Percentiles rank a stretch among this genome's conserved stretches.
Evolutionary conservation across 441 rosid species (phyloP).

Genomic region (Sinapis alba): DNA sequence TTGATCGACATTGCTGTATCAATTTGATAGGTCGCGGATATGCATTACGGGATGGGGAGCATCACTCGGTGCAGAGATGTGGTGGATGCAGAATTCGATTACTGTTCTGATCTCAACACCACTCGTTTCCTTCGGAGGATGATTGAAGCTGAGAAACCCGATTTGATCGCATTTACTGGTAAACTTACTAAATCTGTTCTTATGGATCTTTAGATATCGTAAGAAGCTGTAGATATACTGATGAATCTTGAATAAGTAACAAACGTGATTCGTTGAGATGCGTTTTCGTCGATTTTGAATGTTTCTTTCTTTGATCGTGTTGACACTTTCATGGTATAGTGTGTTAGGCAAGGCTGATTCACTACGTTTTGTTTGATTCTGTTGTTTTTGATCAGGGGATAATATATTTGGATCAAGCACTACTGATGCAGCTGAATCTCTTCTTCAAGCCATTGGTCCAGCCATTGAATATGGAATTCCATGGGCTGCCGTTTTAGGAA

Average conservation of each 20-base stretch:
- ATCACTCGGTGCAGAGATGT: slow-evolving; percentile 81
- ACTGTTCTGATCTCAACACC: slow-evolving; percentile 89
- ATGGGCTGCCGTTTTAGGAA: slow-evolving; percentile 90
- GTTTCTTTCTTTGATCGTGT: no score
- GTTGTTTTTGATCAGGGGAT: slow-evolving; percentile 59
- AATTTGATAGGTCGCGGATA: slow-evolving; percentile 67
- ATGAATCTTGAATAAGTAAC: no score
- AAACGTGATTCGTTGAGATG: no score
- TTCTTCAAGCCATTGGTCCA: slow-evolving; percentile 67
- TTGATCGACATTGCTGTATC: not conserved
- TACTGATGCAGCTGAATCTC: slow-evolving; percentile 84
- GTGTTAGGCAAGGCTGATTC: not conserved
- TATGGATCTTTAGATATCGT: not conserved
- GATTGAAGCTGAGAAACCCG: slow-evolving; percentile 76
- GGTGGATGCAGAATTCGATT: slow-evolving; percentile 50
- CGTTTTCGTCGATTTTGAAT: not conserved
- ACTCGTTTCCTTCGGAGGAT: slow-evolving; percentile 69
- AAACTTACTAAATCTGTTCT: not conserved
- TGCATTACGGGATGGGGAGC: slow-evolving; percentile 84
- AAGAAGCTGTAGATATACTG: no score
- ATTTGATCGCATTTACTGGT: slow-evolving; percentile 88
- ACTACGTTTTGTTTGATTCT: slow-evolving; percentile 30
- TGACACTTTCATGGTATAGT: not conserved
- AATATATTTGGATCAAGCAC: slow-evolving; percentile 83
- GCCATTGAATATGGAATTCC: slow-evolving; percentile 75